Percentiles rank a stretch among this genome's conserved stretches.
phyloP scores from a whole-genome alignment of 306 rosid genomes.

The Fragaria iinumae region DNA sequence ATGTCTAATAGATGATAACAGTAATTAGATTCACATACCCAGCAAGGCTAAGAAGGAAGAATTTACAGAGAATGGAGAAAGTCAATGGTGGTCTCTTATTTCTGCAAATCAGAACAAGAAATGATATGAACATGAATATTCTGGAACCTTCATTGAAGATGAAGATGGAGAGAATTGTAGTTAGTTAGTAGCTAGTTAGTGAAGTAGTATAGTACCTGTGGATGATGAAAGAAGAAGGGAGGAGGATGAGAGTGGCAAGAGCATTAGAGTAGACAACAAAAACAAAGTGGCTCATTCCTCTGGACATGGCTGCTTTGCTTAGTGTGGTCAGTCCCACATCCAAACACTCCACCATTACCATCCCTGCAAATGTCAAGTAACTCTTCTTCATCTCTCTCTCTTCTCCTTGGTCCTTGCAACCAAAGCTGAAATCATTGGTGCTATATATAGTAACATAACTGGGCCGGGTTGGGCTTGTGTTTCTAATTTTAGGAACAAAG shows the following conservation, averaged over 20 bases:
- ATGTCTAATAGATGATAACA: neutral
- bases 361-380: conserved; percentile 28
- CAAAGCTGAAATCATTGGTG: neutral
- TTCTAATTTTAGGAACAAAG: neutral
- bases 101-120: conserved; percentile 23
- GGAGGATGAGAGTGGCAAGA: conserved; percentile 37
- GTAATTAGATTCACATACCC: conserved; percentile 27
- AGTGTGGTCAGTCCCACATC: conserved; percentile 38
- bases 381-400: neutral
- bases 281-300: conserved; percentile 42
- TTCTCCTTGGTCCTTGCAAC: neutral
- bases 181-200: no score
- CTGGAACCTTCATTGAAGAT: neutral
- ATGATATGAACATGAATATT: neutral
- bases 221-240: conserved; percentile 33
- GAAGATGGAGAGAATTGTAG: neutral
- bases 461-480: neutral
- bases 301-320: conserved; percentile 44
- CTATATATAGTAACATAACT: neutral
- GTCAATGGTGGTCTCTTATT: conserved; percentile 35
- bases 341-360: conserved; percentile 37
- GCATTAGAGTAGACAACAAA: conserved; percentile 45
- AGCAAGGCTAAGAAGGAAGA: conserved; percentile 45
- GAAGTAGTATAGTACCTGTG: conserved; percentile 25
- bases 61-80: conserved; percentile 37